Evolutionary conservation across 192 early-diverging fungal species (phyloP).

Genomic region (Cladochytrium replicatum): DNA sequence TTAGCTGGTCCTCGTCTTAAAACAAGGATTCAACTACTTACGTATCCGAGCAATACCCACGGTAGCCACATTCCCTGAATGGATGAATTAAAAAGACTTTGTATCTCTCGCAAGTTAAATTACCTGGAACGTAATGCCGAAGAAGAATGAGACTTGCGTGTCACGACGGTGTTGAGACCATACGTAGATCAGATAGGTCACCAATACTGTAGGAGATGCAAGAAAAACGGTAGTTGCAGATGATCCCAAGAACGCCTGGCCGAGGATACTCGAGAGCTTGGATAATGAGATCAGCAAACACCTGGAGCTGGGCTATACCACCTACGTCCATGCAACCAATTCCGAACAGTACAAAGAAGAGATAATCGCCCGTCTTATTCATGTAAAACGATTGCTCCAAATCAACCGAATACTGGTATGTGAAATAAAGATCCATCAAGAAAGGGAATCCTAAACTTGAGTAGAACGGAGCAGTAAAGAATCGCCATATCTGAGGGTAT

Average conservation of each 20-base stretch:
- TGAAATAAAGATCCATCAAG: conserved; percentile 60
- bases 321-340: conserved; percentile 36
- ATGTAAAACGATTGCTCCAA: conserved; percentile 60
- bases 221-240: conserved; percentile 28
- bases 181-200: conserved; percentile 56
- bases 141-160: conserved; percentile 53
- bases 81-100: background rate
- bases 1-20: no score
- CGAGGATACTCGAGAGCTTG: background rate
- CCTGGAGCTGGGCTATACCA: background rate
- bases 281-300: background rate
- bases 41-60: conserved; percentile 48
- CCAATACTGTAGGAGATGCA: conserved; percentile 41
- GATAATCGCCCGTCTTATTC: conserved; percentile 67
- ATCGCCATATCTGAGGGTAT: conserved; percentile 69
- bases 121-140: conserved; percentile 64
- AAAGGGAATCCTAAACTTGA: conserved; percentile 42
- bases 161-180: conserved; percentile 61
- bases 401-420: conserved; percentile 59
- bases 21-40: conserved; percentile 11
- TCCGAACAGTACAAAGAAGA: conserved; percentile 61
- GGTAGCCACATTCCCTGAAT: conserved; percentile 66
- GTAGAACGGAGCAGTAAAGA: conserved; percentile 58
- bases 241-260: no score
- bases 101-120: background rate